Evolutionary conservation across 768 basidiomycete species (phyloP), one percentile per base, ranked within the genome.

Genomic region (Gyrodon lividus): DNA sequence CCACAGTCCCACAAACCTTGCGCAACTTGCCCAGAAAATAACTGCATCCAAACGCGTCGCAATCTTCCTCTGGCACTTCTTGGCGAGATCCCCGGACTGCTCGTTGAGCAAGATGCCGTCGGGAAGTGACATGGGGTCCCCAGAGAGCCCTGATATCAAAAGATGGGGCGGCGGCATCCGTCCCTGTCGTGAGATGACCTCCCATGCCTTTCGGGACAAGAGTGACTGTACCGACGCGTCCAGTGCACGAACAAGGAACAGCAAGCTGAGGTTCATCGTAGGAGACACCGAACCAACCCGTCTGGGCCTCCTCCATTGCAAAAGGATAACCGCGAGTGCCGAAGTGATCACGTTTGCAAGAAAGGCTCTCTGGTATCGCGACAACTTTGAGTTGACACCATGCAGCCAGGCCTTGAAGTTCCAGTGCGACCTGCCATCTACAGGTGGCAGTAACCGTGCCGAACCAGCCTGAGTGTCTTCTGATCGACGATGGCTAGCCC

Each of bases 21-120:
- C 84, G 52, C 86, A 87, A 58, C 82, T 82, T 13, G 78, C 80
- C 88, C 88, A 91, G 59, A 92, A 91, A 12, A 87, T 69, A 10
- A 89, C 59, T 0, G 84, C 82, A 61, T 91, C 89, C 19, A 89
- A 62, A 40, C 74, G 75, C 0, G 74, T 77, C 1, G 78, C 72
- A 54, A 78, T 48, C 22, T 49, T 58, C 50, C 59, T 66, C 31
- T 71, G 64, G 52, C 64, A 68, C 40, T 63, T 59, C 56, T 65
- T 65, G 47, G 58, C 53, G 3, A 52, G 26, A 2, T 64, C 63
- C 51, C 70, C 66, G 40, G 65, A 34, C 22, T 23, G 51, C 24
- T 46, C 40, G 16, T 56, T 40, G 30, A 43, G 35, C 10, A 44
- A 10, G 12, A 19, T 48, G 24, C 48, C 28, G 22, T 54, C 48